These are phyloP conservation scores for Oryza glumipatula DNA, from an alignment of 176 grass and related monocot genomes.

Conservation along the genomic window DNA sequence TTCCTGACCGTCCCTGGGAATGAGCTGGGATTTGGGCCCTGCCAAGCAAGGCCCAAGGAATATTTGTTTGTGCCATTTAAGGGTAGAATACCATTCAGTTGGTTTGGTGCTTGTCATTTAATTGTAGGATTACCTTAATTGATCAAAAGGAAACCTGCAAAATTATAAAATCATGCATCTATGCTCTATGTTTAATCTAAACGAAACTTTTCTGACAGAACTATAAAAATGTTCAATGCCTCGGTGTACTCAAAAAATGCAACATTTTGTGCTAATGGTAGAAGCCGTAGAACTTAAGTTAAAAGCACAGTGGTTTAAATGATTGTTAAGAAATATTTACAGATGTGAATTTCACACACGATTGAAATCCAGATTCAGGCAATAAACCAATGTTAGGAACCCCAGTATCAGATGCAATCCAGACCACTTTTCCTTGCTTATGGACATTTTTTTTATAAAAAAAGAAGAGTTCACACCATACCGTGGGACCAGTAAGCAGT, in stretches of 20 bases:
- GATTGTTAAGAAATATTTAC: not conserved
- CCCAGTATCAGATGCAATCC: not conserved
- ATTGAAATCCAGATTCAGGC: not conserved
- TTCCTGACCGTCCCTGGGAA: not conserved
- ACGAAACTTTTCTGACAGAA: not conserved
- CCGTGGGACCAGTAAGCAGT: slow-evolving; percentile 78
- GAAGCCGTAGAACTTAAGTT: not conserved
- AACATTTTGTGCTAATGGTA: not conserved
- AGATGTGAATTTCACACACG: not conserved
- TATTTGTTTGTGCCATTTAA: not conserved
- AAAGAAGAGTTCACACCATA: slow-evolving; percentile 46
- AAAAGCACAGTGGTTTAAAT: not conserved
- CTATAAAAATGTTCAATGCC: not conserved
- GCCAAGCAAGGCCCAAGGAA: not conserved
- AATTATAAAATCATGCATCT: not conserved
- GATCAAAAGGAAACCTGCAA: not conserved
- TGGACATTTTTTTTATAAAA: not conserved
- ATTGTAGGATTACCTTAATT: not conserved
- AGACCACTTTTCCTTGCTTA: not conserved
- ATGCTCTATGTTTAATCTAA: not conserved
- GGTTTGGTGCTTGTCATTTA: not conserved
- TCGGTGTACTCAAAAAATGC: not conserved
- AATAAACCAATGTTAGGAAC: not conserved
- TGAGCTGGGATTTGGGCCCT: not conserved
- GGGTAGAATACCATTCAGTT: not conserved